phyloP scores from a whole-genome alignment of 2,329 filamentous ascomycete genomes.

The Hortaea werneckii region DNA sequence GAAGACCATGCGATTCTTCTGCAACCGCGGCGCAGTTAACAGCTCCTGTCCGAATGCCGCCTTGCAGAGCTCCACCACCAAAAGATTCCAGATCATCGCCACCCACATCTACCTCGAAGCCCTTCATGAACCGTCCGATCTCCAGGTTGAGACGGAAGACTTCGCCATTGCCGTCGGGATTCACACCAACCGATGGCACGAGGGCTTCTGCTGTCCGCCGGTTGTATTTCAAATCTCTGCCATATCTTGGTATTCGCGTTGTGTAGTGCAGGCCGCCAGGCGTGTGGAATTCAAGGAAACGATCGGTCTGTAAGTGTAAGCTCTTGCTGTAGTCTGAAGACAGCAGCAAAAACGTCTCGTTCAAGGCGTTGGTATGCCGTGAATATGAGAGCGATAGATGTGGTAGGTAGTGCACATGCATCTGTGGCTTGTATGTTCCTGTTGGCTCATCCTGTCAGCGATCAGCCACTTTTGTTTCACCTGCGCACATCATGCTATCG shows the following conservation, averaged over 20 bases:
- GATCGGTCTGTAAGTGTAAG: constrained; percentile 83
- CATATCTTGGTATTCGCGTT: constrained; percentile 84
- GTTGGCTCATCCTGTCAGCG: constrained; percentile 12
- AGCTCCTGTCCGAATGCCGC: constrained; percentile 71
- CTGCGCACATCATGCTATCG: too few species aligned
- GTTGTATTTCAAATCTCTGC: constrained; percentile 80
- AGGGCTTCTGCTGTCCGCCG: constrained; percentile 72
- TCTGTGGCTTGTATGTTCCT: constrained; percentile 67
- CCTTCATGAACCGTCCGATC: constrained; percentile 84
- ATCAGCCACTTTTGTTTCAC: too few species aligned
- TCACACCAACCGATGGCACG: constrained; percentile 78
- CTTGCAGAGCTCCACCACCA: constrained; percentile 69
- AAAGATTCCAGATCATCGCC: constrained; percentile 60
- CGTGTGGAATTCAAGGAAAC: constrained; percentile 87
- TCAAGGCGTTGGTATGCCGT: constrained; percentile 82
- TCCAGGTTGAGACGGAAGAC: constrained; percentile 91
- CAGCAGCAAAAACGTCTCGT: constrained; percentile 81
- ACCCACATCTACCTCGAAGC: constrained; percentile 83
- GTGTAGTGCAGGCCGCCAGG: constrained; percentile 79
- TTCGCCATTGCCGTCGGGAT: constrained; percentile 76
- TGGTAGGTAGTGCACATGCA: constrained; percentile 90
- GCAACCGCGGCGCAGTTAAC: constrained; percentile 84
- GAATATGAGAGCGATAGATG: constrained; percentile 90
- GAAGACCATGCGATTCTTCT: constrained; percentile 77
- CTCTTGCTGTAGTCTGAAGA: constrained; percentile 91